Percentiles rank a stretch among this genome's conserved stretches.
phyloP scores from a whole-genome alignment of 1,139 yeast genomes.

The Geotrichum australiense region DNA sequence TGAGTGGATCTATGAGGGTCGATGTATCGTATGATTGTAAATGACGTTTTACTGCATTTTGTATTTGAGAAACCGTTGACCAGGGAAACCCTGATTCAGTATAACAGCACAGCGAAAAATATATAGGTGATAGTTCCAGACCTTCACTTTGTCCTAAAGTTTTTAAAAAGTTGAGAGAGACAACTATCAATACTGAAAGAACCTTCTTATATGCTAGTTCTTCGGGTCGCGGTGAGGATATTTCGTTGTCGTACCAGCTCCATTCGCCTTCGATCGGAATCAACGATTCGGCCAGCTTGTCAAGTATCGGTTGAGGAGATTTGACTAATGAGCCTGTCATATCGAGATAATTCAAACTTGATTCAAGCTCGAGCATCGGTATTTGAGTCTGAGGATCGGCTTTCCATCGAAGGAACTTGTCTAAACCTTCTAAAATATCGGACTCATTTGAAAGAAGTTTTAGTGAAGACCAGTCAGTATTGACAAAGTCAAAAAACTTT shows the following conservation, averaged over 20 bases:
- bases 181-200: constrained; percentile 6
- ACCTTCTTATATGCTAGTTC: too few relatives aligned
- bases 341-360: constrained; percentile 12
- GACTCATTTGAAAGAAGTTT: constrained; percentile 1
- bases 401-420: constrained; percentile 8
- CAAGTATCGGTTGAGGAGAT: too few relatives aligned
- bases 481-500: constrained; percentile 12
- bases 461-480: constrained; percentile 5
- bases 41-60: neutral
- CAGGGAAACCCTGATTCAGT: too few relatives aligned
- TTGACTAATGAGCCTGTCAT: neutral
- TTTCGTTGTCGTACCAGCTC: constrained; percentile 22
- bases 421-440: constrained; percentile 5
- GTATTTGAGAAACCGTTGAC: too few relatives aligned
- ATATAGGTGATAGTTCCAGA: neutral
- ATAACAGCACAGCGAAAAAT: too few relatives aligned
- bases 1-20: constrained; percentile 9
- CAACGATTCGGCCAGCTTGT: constrained; percentile 14
- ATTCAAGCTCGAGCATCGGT: constrained; percentile 3
- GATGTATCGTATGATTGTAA: neutral
- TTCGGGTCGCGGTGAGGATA: too few relatives aligned
- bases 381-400: neutral
- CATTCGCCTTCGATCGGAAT: constrained; percentile 22
- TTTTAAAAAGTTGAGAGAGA: constrained; percentile 9
- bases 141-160: neutral